A percentile compares a stretch with the other conserved stretches of the same genome.
Evolutionary conservation across 2,329 filamentous ascomycete genomes (phyloP).

Genomic region (Beauveria australis): DNA sequence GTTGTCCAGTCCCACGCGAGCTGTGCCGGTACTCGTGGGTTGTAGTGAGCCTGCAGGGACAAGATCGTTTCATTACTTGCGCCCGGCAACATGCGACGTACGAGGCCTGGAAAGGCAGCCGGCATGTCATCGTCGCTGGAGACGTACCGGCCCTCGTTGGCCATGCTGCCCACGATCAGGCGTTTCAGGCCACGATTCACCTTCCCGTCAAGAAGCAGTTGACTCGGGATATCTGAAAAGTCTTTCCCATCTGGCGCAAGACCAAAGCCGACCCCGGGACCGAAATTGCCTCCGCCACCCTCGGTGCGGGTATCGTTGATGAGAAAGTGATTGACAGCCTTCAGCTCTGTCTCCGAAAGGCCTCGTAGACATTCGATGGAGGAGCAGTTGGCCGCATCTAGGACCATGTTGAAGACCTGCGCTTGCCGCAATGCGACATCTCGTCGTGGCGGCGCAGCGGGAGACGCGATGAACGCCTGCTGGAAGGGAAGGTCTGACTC

Average conservation of each 20-base stretch:
- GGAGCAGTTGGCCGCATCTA: slow-evolving; percentile 11
- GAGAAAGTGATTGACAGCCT: slow-evolving; percentile 11
- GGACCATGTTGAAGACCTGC: slow-evolving; percentile 10
- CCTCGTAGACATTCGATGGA: slow-evolving; percentile 9
- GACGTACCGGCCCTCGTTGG: slow-evolving; percentile 12
- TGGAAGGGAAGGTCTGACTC: slow-evolving; percentile 30
- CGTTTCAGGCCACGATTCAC: slow-evolving; percentile 8
- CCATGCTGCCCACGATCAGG: slow-evolving; percentile 14
- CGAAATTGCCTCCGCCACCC: slow-evolving; percentile 17
- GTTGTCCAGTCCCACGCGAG: slow-evolving; percentile 19
- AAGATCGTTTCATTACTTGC: slow-evolving; percentile 11
- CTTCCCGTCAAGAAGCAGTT: slow-evolving; percentile 7
- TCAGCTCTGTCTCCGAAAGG: slow-evolving; percentile 9
- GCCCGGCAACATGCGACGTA: slow-evolving; percentile 11
- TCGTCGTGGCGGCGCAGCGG: slow-evolving; percentile 11
- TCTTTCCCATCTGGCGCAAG: slow-evolving; percentile 14
- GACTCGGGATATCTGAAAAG: slow-evolving; percentile 14
- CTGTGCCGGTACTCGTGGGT: slow-evolving; percentile 4
- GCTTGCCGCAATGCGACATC: slow-evolving; percentile 9
- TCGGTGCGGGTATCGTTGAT: slow-evolving; percentile 13
- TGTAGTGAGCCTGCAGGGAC: slow-evolving; percentile 12
- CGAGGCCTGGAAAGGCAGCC: slow-evolving; percentile 11
- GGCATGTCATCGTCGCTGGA: slow-evolving; percentile 13
- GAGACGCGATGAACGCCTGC: slow-evolving; percentile 12
- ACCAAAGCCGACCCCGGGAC: slow-evolving; percentile 15